These are phyloP conservation scores for Lepidium campestre DNA, from an alignment of 441 rosid genomes.

Conservation along the genomic window DNA sequence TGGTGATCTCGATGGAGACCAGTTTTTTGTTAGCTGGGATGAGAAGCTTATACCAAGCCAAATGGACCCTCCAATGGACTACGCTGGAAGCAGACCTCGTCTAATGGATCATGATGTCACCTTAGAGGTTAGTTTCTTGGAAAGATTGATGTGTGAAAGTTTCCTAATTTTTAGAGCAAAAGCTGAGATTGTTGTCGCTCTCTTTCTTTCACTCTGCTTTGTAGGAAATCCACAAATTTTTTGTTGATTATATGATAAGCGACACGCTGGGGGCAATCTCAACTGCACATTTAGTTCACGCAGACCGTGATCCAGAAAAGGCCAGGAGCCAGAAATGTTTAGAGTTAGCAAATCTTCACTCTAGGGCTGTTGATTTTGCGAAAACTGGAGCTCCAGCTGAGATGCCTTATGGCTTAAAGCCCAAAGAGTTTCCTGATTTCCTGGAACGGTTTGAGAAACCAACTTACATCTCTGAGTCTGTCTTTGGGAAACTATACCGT, in stretches of 20 bases:
- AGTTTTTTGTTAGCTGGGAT: slow-evolving; percentile 86
- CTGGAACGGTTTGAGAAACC: slow-evolving; percentile 66
- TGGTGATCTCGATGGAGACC: slow-evolving; percentile 97
- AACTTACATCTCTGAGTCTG: slow-evolving; percentile 53
- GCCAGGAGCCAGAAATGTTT: slow-evolving; percentile 70
- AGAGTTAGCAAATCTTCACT: slow-evolving; percentile 78
- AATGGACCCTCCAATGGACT: slow-evolving; percentile 84
- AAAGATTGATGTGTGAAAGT: not conserved
- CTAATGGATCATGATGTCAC: slow-evolving; percentile 85
- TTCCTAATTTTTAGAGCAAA: not conserved
- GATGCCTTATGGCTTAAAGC: slow-evolving; percentile 76
- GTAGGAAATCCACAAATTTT: slow-evolving; percentile 83
- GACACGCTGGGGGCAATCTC: slow-evolving; percentile 93
- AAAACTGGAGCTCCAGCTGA: slow-evolving; percentile 93
- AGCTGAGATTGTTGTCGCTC: not conserved
- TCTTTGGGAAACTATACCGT: slow-evolving; percentile 77
- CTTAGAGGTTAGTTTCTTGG: slow-evolving; percentile 47
- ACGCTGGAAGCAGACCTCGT: slow-evolving; percentile 68
- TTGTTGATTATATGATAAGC: slow-evolving; percentile 87
- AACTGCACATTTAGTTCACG: slow-evolving; percentile 85
- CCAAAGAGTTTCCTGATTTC: slow-evolving; percentile 85
- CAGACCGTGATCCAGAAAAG: slow-evolving; percentile 70
- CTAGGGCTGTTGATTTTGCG: slow-evolving; percentile 92
- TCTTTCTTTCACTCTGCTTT: slow-evolving; percentile 4
- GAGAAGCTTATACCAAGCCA: slow-evolving; percentile 57